Percentiles rank a stretch among this genome's conserved stretches.
Conservation (phyloP, 1,139 yeast species). For the Saccharomycopsis hybrid region DNA sequence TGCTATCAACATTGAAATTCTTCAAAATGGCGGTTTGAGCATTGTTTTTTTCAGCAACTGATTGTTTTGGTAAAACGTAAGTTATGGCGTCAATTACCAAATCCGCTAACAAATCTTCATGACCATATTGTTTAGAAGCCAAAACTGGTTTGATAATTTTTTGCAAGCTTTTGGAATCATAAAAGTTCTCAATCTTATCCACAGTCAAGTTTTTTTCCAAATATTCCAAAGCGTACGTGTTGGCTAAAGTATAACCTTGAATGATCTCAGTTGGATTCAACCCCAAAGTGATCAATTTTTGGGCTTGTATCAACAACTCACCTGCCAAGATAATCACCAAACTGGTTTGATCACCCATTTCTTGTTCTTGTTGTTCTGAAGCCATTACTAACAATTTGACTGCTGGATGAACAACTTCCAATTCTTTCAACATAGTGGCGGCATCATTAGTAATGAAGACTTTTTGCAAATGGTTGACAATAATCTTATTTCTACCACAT, state of each 20-base stretch:
- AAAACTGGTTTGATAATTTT: conserved; percentile 84
- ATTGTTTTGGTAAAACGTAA: conserved; percentile 64
- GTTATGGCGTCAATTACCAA: conserved; percentile 86
- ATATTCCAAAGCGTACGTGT: conserved; percentile 57
- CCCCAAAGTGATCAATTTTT: conserved; percentile 77
- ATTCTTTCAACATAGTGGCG: conserved; percentile 88
- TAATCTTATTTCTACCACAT: conserved; percentile 92
- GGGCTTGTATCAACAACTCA: conserved; percentile 77
- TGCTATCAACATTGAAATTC: conserved; percentile 78
- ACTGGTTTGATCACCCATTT: conserved; percentile 76
- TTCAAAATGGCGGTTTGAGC: conserved; percentile 27
- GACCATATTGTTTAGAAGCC: conserved; percentile 90
- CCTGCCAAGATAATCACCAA: conserved; percentile 81
- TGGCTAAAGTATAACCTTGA: conserved; percentile 84
- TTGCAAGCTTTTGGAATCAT: conserved; percentile 49
- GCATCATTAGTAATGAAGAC: conserved; percentile 93
- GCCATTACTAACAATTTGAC: conserved; percentile 96
- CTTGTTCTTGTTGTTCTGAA: conserved; percentile 91
- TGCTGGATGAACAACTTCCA: conserved; percentile 95
- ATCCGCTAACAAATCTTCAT: conserved; percentile 67
- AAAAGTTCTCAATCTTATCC: conserved; percentile 54
- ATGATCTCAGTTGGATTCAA: conserved; percentile 83
- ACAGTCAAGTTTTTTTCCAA: conserved; percentile 56
- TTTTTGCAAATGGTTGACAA: conserved; percentile 78
- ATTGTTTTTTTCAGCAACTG: conserved; percentile 37